Conservation (phyloP, 2,329 filamentous ascomycete species). For the Apiospora pterosperma region DNA sequence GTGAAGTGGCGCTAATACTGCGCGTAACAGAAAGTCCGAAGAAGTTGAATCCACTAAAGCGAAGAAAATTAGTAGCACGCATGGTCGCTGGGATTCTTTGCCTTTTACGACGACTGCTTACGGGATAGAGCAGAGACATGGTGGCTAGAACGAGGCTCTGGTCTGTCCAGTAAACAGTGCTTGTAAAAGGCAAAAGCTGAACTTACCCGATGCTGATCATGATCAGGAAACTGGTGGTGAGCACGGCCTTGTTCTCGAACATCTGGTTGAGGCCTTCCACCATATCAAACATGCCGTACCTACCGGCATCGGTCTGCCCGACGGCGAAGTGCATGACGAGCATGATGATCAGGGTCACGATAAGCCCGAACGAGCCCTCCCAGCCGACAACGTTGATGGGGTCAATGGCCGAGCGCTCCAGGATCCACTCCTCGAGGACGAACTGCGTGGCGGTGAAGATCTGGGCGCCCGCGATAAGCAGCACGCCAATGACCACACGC, state of each 20-base stretch:
- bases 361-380: slow-evolving; percentile 91
- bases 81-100: not conserved
- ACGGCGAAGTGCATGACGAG: slow-evolving; percentile 73
- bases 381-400: slow-evolving; percentile 91
- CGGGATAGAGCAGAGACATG: no score
- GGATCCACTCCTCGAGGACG: slow-evolving; percentile 90
- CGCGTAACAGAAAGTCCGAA: slow-evolving; percentile 94
- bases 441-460: slow-evolving; percentile 97
- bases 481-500: slow-evolving; percentile 74
- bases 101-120: no score
- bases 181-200: not conserved
- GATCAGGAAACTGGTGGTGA: slow-evolving; percentile 78
- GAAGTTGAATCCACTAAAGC: slow-evolving; percentile 87
- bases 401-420: slow-evolving; percentile 63
- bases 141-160: no score
- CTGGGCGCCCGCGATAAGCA: slow-evolving; percentile 90
- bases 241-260: slow-evolving; percentile 65
- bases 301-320: slow-evolving; percentile 70
- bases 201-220: slow-evolving; percentile 96
- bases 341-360: slow-evolving; percentile 76
- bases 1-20: slow-evolving; percentile 83
- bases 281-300: slow-evolving; percentile 85
- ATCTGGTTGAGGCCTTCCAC: slow-evolving; percentile 82
- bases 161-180: no score
- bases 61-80: not conserved